Base-by-base conservation (phyloP, 2,329 filamentous ascomycete genomes). In the Cladosporium austrohemisphaericum region DNA sequence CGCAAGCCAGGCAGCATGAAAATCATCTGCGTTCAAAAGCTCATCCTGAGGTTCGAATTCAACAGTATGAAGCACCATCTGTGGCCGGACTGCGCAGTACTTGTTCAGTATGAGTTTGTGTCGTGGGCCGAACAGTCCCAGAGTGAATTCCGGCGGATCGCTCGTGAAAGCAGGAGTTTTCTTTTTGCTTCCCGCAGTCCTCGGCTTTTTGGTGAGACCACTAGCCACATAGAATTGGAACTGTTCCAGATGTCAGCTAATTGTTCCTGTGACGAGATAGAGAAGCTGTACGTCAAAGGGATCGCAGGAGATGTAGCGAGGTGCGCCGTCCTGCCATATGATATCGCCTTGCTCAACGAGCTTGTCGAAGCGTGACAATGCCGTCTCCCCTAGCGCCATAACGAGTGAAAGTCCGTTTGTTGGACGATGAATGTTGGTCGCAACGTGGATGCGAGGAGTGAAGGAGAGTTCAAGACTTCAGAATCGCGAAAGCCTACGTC, bases 51-150 rank as follows among this genome's bases (percentile, higher is more conserved):
- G 61, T 2, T 60, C 62, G 50, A 69, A 72, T 1, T 66, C 59
- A 5, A 60, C 61, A 5, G 71, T 72, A 37, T 68, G 68, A 22
- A 71, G 59, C 3, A 71, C 64, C 33, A 69, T 63, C 50, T 67
- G 62, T 3, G 67, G 67, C 9, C 68, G 57, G 9, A 65, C 51
- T 26, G 68, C 62, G 44, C 62, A 65, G 53, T 66, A 68, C 52
- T 68, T 69, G 57, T 67, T 69, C 13, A 69, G 57, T 22, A 66
- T 63, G 7, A 70, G 55, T 11, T 61, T 64, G 43, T 70, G 66
- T 16, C 57, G 54, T 3, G 55, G 47, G 4, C 64, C 63, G 2
- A 64, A 53, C 3, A 54, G 36, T 1, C 56, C 56, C 3, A 68
- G 59, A 2, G 64, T 57, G 51, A 68, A 65, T 32, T 58, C 55